phyloP scores from a whole-genome alignment of 257 asterid species.

The Solanum corneliomulleri region DNA sequence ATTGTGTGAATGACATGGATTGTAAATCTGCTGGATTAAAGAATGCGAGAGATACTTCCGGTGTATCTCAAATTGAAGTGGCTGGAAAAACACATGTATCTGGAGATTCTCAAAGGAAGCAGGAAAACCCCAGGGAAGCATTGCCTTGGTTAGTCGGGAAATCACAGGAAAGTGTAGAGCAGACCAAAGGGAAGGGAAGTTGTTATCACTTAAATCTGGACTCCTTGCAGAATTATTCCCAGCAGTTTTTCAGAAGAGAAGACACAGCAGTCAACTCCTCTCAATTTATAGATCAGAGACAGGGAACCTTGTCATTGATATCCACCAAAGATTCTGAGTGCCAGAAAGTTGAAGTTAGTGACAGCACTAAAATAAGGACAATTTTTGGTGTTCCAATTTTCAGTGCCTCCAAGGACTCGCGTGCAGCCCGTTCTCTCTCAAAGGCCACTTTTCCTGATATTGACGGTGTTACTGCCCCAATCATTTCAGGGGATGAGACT shows the following conservation, averaged over 20 bases:
- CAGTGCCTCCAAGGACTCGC: neutral
- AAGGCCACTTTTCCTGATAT: neutral
- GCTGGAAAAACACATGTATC: neutral
- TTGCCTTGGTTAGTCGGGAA: constrained; percentile 37
- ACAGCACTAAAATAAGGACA: constrained; percentile 1
- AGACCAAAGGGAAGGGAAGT: constrained; percentile 12
- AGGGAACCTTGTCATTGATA: constrained; percentile 3
- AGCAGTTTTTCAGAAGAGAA: constrained; percentile 32
- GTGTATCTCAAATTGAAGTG: neutral
- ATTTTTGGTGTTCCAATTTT: constrained; percentile 10
- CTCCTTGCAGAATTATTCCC: constrained; percentile 45
- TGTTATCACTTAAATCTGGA: constrained; percentile 58
- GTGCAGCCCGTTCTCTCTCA: neutral
- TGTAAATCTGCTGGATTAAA: neutral
- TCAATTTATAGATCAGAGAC: constrained; percentile 12
- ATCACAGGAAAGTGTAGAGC: constrained; percentile 17
- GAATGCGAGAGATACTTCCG: constrained; percentile 3
- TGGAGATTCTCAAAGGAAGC: constrained; percentile 10
- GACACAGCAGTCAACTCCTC: constrained; percentile 12
- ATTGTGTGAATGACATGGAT: constrained; percentile 1
- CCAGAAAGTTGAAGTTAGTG: constrained; percentile 1
- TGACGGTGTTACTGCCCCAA: neutral
- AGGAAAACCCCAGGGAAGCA: constrained; percentile 8
- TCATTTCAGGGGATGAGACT: neutral
- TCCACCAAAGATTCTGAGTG: neutral